phyloP scores from a whole-genome alignment of 768 basidiomycete genomes.

The Hysterangium stoloniferum region DNA sequence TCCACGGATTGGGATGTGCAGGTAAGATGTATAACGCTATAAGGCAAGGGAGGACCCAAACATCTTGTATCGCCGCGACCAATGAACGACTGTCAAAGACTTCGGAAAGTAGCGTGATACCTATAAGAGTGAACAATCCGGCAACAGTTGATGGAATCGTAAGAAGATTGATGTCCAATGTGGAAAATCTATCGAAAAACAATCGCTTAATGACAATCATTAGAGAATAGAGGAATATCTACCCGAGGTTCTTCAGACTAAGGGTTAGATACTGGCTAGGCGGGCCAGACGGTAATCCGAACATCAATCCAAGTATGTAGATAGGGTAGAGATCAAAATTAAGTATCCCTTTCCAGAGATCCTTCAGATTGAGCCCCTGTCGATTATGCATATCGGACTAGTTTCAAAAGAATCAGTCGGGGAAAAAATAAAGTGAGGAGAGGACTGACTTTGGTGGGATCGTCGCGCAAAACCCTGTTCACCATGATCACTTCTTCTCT shows the following conservation, averaged over 20 bases:
- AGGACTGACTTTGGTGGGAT: slow-evolving; percentile 43
- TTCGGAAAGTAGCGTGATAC: slow-evolving; percentile 44
- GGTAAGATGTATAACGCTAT: slow-evolving; percentile 46
- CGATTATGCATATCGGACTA: slow-evolving; percentile 70
- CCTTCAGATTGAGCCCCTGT: slow-evolving; percentile 42
- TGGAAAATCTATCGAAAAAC: slow-evolving; percentile 41
- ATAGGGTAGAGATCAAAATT: slow-evolving; percentile 65
- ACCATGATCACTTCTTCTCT: slow-evolving; percentile 55
- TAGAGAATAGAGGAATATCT: slow-evolving; percentile 5
- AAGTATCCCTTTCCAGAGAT: slow-evolving; percentile 45
- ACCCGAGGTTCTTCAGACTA: slow-evolving; percentile 48
- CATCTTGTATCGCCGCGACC: slow-evolving; percentile 43
- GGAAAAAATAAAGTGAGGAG: background rate
- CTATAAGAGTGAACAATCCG: slow-evolving; percentile 44
- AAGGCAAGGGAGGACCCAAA: slow-evolving; percentile 58
- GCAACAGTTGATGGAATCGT: slow-evolving; percentile 47
- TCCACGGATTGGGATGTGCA: slow-evolving; percentile 42
- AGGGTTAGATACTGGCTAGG: slow-evolving; percentile 53
- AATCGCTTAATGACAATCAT: background rate
- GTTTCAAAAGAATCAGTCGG: background rate
- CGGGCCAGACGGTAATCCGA: slow-evolving; percentile 40
- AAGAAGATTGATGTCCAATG: slow-evolving; percentile 53
- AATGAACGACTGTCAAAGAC: slow-evolving; percentile 44
- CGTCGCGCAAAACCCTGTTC: slow-evolving; percentile 52
- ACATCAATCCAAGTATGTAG: slow-evolving; percentile 50